Conservation (phyloP, 805 yeast genomes). For the Yarrowia bubula region DNA sequence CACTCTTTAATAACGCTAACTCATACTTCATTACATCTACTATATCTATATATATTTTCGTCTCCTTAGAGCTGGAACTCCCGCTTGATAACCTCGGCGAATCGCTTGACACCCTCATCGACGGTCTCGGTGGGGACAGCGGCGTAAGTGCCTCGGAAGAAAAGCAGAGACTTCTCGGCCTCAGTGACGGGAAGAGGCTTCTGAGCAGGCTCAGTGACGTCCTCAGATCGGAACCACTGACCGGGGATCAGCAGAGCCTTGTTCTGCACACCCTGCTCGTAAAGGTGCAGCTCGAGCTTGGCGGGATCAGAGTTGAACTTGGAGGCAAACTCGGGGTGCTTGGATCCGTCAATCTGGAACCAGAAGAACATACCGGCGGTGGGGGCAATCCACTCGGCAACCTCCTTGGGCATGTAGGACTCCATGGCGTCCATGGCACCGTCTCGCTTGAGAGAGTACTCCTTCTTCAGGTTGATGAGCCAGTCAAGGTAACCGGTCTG, state of each 20-base stretch:
- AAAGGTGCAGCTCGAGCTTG: conserved; percentile 39
- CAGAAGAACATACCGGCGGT: conserved; percentile 57
- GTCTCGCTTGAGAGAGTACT: conserved; percentile 86
- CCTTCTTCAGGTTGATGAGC: conserved; percentile 70
- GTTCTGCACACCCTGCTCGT: conserved; percentile 37
- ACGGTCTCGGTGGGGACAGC: conserved; percentile 42
- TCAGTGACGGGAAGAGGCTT: conserved; percentile 37
- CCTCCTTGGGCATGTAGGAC: conserved; percentile 52
- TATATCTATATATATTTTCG: conserved; percentile 2
- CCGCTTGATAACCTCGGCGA: conserved; percentile 38
- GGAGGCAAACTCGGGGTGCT: conserved; percentile 47
- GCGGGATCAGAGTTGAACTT: conserved; percentile 35
- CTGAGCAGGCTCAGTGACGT: conserved; percentile 39
- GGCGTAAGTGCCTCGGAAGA: conserved; percentile 47
- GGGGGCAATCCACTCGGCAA: conserved; percentile 43
- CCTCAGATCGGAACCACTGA: conserved; percentile 42
- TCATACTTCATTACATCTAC: too few relatives aligned
- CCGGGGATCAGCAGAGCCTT: conserved; percentile 45
- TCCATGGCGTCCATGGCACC: conserved; percentile 73
- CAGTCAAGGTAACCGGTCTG: conserved; percentile 85
- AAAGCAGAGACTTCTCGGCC: conserved; percentile 38
- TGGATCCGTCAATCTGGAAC: conserved; percentile 51
- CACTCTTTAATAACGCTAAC: too few relatives aligned
- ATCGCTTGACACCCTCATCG: conserved; percentile 39
- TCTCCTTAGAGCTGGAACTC: conserved; percentile 32